Evolutionary conservation across 768 basidiomycete genomes (phyloP).

Genomic region (Stropharia rugosoannulata): DNA sequence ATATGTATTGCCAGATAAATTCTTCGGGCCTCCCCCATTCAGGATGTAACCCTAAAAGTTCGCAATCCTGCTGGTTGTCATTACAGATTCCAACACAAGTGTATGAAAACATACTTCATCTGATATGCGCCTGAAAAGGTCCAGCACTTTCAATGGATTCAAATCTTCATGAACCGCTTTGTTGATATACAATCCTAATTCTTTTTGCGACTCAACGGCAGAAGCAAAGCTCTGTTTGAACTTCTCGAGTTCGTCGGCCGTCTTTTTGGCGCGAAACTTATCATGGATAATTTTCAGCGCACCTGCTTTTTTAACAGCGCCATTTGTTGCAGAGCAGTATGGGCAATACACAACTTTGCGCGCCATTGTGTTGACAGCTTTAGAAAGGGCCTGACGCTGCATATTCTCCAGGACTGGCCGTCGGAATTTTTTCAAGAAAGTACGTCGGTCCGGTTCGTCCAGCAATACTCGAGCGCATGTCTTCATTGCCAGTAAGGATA

Average conservation of each 20-base stretch:
- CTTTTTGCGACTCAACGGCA: slow-evolving; percentile 86
- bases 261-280: slow-evolving; percentile 94
- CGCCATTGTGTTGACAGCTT: slow-evolving; percentile 82
- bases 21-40: slow-evolving; percentile 91
- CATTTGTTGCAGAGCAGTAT: slow-evolving; percentile 91
- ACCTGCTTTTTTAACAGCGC: slow-evolving; percentile 94
- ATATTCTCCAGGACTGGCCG: slow-evolving; percentile 90
- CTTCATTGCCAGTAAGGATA: slow-evolving; percentile 30
- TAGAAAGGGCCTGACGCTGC: slow-evolving; percentile 77
- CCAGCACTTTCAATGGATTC: slow-evolving; percentile 91
- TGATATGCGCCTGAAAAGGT: slow-evolving; percentile 89
- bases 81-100: not conserved
- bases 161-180: slow-evolving; percentile 92
- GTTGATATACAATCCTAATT: slow-evolving; percentile 78
- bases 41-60: slow-evolving; percentile 89
- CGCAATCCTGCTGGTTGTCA: slow-evolving; percentile 69
- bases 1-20: slow-evolving; percentile 98
- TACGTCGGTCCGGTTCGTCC: slow-evolving; percentile 81
- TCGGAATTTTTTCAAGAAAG: slow-evolving; percentile 88
- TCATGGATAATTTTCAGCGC: slow-evolving; percentile 97
- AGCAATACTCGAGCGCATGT: slow-evolving; percentile 92
- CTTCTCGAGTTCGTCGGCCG: slow-evolving; percentile 82
- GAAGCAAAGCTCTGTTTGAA: slow-evolving; percentile 81
- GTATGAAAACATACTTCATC: slow-evolving; percentile 62
- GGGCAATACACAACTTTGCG: slow-evolving; percentile 93